These are phyloP conservation scores for Alternaria metachromatica DNA, from an alignment of 2,329 filamentous ascomycete genomes.

Conservation along the genomic window DNA sequence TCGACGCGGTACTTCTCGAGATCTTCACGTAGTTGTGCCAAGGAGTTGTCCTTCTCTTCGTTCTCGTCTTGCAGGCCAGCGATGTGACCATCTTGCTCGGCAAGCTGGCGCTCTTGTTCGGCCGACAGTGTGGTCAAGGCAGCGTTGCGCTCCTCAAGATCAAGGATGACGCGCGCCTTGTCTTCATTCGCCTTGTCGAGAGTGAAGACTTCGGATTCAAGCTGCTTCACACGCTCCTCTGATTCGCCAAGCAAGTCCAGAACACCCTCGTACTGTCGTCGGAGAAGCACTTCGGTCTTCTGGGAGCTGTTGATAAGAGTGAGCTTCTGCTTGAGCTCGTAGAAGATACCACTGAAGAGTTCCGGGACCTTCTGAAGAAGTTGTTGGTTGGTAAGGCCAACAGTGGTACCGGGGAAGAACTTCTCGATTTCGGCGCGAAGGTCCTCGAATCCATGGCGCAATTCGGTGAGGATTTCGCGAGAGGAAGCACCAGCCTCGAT, in stretches of 20 bases:
- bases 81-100: slow-evolving; percentile 38
- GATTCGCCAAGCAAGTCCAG: slow-evolving; percentile 39
- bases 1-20: slow-evolving; percentile 51
- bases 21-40: slow-evolving; percentile 47
- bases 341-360: slow-evolving; percentile 49
- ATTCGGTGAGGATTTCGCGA: slow-evolving; percentile 46
- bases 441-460: slow-evolving; percentile 52
- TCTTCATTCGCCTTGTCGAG: slow-evolving; percentile 48
- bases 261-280: slow-evolving; percentile 40
- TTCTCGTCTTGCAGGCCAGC: slow-evolving; percentile 36
- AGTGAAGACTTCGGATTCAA: slow-evolving; percentile 47
- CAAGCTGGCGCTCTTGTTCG: slow-evolving; percentile 45
- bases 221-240: slow-evolving; percentile 43
- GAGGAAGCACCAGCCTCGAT: slow-evolving; percentile 40
- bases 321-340: slow-evolving; percentile 42
- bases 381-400: slow-evolving; percentile 48
- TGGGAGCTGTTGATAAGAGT: slow-evolving; percentile 38
- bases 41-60: slow-evolving; percentile 42
- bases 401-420: slow-evolving; percentile 49
- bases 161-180: slow-evolving; percentile 46
- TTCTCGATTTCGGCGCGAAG: slow-evolving; percentile 51
- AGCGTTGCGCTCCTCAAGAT: slow-evolving; percentile 45
- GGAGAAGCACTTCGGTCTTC: slow-evolving; percentile 47
- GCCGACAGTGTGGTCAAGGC: slow-evolving; percentile 36
- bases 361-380: slow-evolving; percentile 47